Conservation (phyloP, 805 yeast genomes). For the Saturnispora mendoncae region DNA sequence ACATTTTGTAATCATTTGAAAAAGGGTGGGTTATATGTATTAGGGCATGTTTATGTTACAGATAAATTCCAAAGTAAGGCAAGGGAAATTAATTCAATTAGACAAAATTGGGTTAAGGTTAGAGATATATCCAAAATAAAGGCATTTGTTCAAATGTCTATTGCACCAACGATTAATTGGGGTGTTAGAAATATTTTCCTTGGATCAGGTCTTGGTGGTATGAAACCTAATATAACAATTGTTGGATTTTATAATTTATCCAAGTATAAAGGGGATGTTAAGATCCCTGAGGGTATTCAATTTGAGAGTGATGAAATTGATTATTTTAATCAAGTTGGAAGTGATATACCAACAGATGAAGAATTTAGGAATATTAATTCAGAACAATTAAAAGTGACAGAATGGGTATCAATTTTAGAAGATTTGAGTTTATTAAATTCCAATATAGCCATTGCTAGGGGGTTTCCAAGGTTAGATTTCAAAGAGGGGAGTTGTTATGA, state of each 20-base stretch:
- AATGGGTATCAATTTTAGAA: constrained; percentile 90
- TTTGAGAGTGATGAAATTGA: constrained; percentile 21
- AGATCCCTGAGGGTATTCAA: constrained; percentile 17
- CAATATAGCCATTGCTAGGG: constrained; percentile 89
- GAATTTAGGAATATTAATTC: constrained; percentile 53
- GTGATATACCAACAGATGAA: constrained; percentile 47
- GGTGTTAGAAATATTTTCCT: constrained; percentile 87
- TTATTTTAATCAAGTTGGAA: constrained; percentile 21
- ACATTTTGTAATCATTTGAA: constrained; percentile 90
- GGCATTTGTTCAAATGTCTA: constrained; percentile 88
- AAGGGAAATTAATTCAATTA: constrained; percentile 63
- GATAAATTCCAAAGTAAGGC: constrained; percentile 54
- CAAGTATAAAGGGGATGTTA: constrained; percentile 14
- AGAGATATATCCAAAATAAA: constrained; percentile 72
- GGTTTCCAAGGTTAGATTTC: constrained; percentile 59
- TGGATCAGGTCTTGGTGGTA: constrained; percentile 97
- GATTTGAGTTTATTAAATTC: constrained; percentile 83
- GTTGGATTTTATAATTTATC: constrained; percentile 74
- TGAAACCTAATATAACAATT: constrained; percentile 94
- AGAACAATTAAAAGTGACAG: constrained; percentile 50
- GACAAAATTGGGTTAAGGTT: constrained; percentile 73
- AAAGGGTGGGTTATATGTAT: constrained; percentile 86
- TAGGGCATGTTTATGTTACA: constrained; percentile 83
- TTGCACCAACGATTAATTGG: constrained; percentile 86
- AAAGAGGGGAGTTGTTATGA: constrained; percentile 15